Evolutionary conservation across 1,284 basidiomycete species (phyloP), one percentile per base, ranked within the genome.

Genomic region (Moniliella sp.): DNA sequence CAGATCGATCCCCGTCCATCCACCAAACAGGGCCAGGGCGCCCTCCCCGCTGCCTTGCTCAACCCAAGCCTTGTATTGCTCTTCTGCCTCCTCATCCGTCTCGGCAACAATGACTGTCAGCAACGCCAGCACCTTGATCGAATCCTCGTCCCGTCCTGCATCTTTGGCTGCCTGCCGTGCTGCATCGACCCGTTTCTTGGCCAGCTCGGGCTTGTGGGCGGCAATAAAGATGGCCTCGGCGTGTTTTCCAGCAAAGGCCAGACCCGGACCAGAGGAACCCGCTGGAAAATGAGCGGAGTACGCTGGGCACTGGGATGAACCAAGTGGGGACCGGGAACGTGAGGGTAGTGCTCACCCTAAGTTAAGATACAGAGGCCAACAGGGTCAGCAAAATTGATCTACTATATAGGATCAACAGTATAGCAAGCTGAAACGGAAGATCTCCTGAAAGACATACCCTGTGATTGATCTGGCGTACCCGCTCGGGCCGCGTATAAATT

Each of bases 191-290:
- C 52, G 37, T 15, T 43, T 41, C 21, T 45, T 48, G 27, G 56
- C 57, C 5, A 57, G 45, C 2, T 40, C 36, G 16, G 46, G 48
- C 14, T 42, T 39, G 41, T 54, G 50, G 1, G 50, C 49, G 3
- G 47, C 50, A 36, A 62, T 54, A 33, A 62, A 62, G 21, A 62
- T 55, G 13, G 50, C 56, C 35, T 62, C 60, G 18, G 60, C 58
- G 33, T 62, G 60, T 31, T 51, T 50, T 19, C 50, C 54, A 0
- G 49, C 59, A 26, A 62, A 62, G 1, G 43, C 48, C 36, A 58
- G 44, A 3, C 61, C 61, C 0, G 53, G 46, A 8, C 47, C 42
- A 1, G 49, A 54, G 2, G 47, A 47, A 5, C 61, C 36, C 1
- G 58, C 59, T 27, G 61, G 43, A 50, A 62, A 30, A 62, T 45